phyloP scores from a whole-genome alignment of 2,329 filamentous ascomycete species.

The Xylariaceae sp. region DNA sequence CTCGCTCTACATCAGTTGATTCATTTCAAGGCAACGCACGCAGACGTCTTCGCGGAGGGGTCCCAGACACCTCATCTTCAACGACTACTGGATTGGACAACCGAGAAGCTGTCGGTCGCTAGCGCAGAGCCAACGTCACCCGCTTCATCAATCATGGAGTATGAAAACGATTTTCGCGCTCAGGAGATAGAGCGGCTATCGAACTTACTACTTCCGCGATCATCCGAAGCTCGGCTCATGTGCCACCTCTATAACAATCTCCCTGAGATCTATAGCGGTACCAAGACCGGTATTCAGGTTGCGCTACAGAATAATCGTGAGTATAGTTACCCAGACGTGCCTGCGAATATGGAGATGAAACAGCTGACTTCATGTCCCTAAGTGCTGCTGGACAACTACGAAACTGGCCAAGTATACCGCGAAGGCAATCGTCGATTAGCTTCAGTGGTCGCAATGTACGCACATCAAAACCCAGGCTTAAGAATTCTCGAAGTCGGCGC shows the following conservation, averaged over 20 bases:
- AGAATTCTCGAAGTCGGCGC: conserved; percentile 5
- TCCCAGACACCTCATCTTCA: conserved; percentile 1
- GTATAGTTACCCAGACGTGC: neutral
- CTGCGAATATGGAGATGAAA: neutral
- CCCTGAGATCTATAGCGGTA: neutral
- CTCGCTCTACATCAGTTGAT: conserved; percentile 6
- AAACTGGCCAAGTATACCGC: conserved; percentile 3
- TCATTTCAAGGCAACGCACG: conserved; percentile 5
- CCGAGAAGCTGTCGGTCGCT: neutral
- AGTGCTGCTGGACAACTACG: conserved; percentile 6
- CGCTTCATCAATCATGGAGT: neutral
- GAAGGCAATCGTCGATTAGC: conserved; percentile 3
- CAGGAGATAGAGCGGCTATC: conserved; percentile 5
- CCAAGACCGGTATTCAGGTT: conserved; percentile 4
- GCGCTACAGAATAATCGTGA: conserved; percentile 2
- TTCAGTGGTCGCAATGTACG: neutral
- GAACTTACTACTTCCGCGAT: neutral
- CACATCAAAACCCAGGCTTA: conserved; percentile 1
- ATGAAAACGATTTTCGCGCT: neutral
- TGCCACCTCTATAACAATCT: conserved; percentile 4
- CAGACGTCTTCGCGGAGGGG: neutral
- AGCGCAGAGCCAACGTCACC: neutral
- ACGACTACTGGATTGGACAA: conserved; percentile 4
- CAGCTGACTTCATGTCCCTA: neutral
- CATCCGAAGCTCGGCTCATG: conserved; percentile 6